A percentile compares a stretch with the other conserved stretches of the same genome.
Conservation (phyloP, 345 rosid genomes). For the Euphorbia lathyris region DNA sequence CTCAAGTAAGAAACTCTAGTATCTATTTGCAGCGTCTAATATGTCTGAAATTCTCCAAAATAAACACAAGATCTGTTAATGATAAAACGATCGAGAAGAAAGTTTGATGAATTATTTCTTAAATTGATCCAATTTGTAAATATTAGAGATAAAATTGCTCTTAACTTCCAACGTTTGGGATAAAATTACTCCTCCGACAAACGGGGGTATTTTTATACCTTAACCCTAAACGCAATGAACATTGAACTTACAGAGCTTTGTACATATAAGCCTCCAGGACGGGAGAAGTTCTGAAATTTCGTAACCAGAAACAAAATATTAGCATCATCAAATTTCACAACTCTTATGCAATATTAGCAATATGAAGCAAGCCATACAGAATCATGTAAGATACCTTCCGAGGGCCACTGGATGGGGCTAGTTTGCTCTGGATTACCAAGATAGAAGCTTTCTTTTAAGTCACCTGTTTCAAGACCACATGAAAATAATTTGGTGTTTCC, state of each 20-base stretch:
- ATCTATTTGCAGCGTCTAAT: no score
- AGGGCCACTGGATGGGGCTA: conserved; percentile 69
- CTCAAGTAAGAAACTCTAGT: neutral
- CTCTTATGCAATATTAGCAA: neutral
- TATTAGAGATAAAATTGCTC: no score
- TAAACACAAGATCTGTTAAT: neutral
- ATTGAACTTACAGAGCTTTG: conserved; percentile 45
- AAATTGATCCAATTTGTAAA: no score
- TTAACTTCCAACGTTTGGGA: no score
- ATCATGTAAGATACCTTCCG: conserved; percentile 36
- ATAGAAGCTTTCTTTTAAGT: conserved; percentile 66
- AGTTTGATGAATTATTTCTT: no score
- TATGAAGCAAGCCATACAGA: neutral
- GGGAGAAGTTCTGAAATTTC: conserved; percentile 59
- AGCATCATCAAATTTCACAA: conserved; percentile 19
- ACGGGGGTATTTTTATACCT: no score
- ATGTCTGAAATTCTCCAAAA: no score
- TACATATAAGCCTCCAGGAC: conserved; percentile 54
- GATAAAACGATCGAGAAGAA: no score
- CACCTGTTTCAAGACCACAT: conserved; percentile 41
- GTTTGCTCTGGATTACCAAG: conserved; percentile 51
- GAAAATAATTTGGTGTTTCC: conserved; percentile 4
- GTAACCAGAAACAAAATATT: conserved; percentile 11
- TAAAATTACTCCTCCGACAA: no score
- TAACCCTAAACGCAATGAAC: no score